These are phyloP conservation scores for Porodaedalea pini DNA, from an alignment of 1,284 basidiomycete species.

Conservation along the genomic window DNA sequence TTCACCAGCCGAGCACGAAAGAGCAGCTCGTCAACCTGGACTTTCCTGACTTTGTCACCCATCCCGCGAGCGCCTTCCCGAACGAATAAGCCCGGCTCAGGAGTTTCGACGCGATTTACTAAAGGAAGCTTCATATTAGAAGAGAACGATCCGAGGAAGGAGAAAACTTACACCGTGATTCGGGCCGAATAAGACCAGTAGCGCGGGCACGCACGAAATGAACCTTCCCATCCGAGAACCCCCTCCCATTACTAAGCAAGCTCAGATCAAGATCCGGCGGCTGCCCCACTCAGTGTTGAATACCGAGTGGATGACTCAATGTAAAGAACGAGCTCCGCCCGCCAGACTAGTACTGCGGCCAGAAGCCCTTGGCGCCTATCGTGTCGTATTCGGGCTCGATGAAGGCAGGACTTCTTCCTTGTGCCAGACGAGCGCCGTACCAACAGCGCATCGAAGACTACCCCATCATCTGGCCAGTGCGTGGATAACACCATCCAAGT, in stretches of 20 bases:
- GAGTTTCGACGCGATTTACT: slow-evolving; percentile 79
- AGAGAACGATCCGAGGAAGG: neutral
- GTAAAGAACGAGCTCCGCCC: slow-evolving; percentile 69
- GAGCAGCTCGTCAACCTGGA: slow-evolving; percentile 81
- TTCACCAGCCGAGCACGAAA: slow-evolving; percentile 76
- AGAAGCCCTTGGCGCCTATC: slow-evolving; percentile 16
- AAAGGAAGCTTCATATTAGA: neutral
- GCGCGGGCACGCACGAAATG: slow-evolving; percentile 64
- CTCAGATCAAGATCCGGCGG: slow-evolving; percentile 76
- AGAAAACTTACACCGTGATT: slow-evolving; percentile 78
- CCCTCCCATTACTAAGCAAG: slow-evolving; percentile 72
- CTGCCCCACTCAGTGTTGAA: slow-evolving; percentile 62
- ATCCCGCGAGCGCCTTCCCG: slow-evolving; percentile 35
- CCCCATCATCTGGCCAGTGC: no score
- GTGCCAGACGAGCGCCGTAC: no score
- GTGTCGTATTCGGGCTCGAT: slow-evolving; percentile 8
- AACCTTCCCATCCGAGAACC: slow-evolving; percentile 63
- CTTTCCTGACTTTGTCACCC: slow-evolving; percentile 35
- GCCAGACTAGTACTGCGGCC: slow-evolving; percentile 32
- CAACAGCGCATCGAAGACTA: no score
- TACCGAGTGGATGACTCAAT: slow-evolving; percentile 73
- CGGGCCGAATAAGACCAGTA: slow-evolving; percentile 76
- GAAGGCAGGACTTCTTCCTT: slow-evolving; percentile 56
- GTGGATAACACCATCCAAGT: no score
- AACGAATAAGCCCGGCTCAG: slow-evolving; percentile 60